These are phyloP conservation scores for Grosmannia serpens DNA, from an alignment of 2,329 filamentous ascomycete genomes.

Conservation along the genomic window DNA sequence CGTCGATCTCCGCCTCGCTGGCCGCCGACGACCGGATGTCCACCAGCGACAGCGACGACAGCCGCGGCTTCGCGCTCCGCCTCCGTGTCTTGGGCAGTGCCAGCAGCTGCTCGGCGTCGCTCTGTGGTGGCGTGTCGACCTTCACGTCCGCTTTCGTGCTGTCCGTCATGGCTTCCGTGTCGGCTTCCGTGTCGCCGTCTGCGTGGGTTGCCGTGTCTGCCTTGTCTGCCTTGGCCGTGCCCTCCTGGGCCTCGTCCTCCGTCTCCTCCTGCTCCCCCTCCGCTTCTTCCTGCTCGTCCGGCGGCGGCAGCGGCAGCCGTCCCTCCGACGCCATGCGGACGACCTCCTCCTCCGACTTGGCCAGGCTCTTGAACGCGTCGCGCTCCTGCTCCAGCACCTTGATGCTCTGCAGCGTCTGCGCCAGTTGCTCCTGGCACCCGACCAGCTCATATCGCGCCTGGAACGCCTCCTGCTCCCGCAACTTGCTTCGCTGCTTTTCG, in stretches of 20 bases:
- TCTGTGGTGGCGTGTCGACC: neutral
- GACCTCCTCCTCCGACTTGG: slow-evolving; percentile 59
- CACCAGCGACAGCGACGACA: slow-evolving; percentile 32
- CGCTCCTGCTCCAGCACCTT: slow-evolving; percentile 61
- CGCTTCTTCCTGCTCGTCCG: slow-evolving; percentile 27
- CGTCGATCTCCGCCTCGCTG: slow-evolving; percentile 47
- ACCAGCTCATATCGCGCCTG: slow-evolving; percentile 54
- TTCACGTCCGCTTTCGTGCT: no score
- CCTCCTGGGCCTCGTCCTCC: slow-evolving; percentile 23
- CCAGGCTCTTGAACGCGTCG: slow-evolving; percentile 59
- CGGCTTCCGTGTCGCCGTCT: no score
- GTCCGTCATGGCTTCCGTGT: neutral
- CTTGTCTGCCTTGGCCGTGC: neutral
- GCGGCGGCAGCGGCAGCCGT: slow-evolving; percentile 49
- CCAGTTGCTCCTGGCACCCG: slow-evolving; percentile 54
- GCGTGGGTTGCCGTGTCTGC: no score
- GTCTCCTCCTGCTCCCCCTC: slow-evolving; percentile 38
- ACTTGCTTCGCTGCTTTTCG: slow-evolving; percentile 50
- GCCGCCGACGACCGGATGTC: slow-evolving; percentile 43
- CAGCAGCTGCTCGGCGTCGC: neutral
- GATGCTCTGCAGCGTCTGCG: slow-evolving; percentile 50
- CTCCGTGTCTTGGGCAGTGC: slow-evolving; percentile 49
- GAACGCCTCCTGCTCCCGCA: slow-evolving; percentile 59
- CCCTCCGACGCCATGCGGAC: slow-evolving; percentile 62
- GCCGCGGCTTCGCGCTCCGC: slow-evolving; percentile 31